phyloP scores from a whole-genome alignment of 192 early-diverging fungal genomes.

The Oehlia diaphana region DNA sequence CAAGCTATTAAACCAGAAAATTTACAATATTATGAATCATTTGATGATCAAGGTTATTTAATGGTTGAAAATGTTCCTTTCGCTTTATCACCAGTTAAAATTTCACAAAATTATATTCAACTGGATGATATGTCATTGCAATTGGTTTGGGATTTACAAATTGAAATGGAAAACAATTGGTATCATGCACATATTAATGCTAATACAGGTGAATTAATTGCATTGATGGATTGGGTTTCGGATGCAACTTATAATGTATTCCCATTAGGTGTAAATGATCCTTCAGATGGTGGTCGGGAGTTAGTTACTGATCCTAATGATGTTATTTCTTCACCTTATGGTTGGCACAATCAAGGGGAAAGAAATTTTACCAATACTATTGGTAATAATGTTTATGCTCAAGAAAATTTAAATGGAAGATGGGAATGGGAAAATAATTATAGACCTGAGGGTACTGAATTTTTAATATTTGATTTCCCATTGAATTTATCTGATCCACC shows the following conservation, averaged over 20 bases:
- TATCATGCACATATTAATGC: slow-evolving; percentile 71
- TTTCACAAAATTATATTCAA: slow-evolving; percentile 65
- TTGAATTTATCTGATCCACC: slow-evolving; percentile 66
- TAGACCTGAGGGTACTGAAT: slow-evolving; percentile 65
- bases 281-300: slow-evolving; percentile 61
- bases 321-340: slow-evolving; percentile 57
- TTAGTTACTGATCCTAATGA: slow-evolving; percentile 58
- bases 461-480: slow-evolving; percentile 75
- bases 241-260: slow-evolving; percentile 79
- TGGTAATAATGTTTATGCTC: slow-evolving; percentile 94
- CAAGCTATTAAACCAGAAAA: slow-evolving; percentile 49
- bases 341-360: slow-evolving; percentile 73
- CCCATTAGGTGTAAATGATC: slow-evolving; percentile 80
- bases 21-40: slow-evolving; percentile 41
- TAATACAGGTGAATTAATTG: slow-evolving; percentile 57
- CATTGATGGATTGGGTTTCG: slow-evolving; percentile 85
- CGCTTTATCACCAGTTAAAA: slow-evolving; percentile 56
- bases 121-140: slow-evolving; percentile 53
- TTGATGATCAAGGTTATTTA: slow-evolving; percentile 42
- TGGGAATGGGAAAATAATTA: slow-evolving; percentile 73
- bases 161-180: slow-evolving; percentile 83
- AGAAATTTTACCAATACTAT: slow-evolving; percentile 68
- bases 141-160: slow-evolving; percentile 80
- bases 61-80: slow-evolving; percentile 53
- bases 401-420: slow-evolving; percentile 76